Conservation (phyloP, 352 stramenopile species). For the Phytophthora multivora region DNA sequence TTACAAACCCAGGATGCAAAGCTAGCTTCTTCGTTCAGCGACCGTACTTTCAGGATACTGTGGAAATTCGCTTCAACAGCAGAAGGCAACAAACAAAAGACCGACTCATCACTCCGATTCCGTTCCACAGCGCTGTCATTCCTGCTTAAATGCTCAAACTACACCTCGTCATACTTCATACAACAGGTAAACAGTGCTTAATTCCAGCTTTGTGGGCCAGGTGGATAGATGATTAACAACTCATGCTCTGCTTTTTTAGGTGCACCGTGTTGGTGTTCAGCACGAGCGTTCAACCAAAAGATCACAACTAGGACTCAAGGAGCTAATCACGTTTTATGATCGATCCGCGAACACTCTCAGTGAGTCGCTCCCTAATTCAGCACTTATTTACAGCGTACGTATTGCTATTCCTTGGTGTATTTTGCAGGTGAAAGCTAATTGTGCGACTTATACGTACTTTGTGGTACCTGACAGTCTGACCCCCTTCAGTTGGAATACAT, state of each 20-base stretch:
- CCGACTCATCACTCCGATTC: slow-evolving; percentile 30
- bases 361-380: slow-evolving; percentile 11
- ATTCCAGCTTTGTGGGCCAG: background rate
- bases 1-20: slow-evolving; percentile 55
- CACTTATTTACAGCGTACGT: slow-evolving; percentile 38
- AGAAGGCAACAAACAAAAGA: slow-evolving; percentile 29
- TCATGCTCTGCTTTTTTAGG: slow-evolving; percentile 28
- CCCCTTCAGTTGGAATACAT: slow-evolving; percentile 58
- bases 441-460: background rate
- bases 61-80: slow-evolving; percentile 65
- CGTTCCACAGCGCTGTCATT: slow-evolving; percentile 60
- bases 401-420: background rate
- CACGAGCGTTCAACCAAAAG: slow-evolving; percentile 51
- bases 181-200: slow-evolving; percentile 45
- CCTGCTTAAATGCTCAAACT: slow-evolving; percentile 72
- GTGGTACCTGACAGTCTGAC: slow-evolving; percentile 36
- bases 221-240: background rate
- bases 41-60: slow-evolving; percentile 69
- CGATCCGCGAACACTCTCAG: slow-evolving; percentile 31
- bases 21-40: slow-evolving; percentile 58
- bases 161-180: slow-evolving; percentile 60
- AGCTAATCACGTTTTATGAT: slow-evolving; percentile 50
- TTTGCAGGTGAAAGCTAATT: slow-evolving; percentile 6
- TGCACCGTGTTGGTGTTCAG: slow-evolving; percentile 68
- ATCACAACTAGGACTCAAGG: slow-evolving; percentile 29